phyloP scores from a whole-genome alignment of 257 asterid genomes.

The Nicotiana knightiana region DNA sequence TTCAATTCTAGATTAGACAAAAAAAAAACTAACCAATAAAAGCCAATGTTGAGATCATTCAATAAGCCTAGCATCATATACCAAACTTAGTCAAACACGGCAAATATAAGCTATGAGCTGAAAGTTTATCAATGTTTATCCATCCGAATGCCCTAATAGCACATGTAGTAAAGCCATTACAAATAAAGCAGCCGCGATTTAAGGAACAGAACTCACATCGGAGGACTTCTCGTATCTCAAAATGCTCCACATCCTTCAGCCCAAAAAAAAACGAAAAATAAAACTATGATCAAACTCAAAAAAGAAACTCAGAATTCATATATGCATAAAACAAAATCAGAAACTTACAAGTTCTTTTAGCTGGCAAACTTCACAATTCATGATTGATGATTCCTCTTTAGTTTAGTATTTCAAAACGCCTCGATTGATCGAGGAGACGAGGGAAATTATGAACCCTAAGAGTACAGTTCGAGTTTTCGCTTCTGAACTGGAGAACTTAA shows the following conservation, averaged over 20 bases:
- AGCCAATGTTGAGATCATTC: neutral
- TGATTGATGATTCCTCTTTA: conserved; percentile 11
- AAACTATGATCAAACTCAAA: neutral
- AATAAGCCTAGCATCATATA: neutral
- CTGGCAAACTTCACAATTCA: conserved; percentile 87
- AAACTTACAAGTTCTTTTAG: conserved; percentile 84
- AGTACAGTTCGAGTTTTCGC: neutral
- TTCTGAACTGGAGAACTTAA: neutral
- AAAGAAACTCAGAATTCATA: neutral
- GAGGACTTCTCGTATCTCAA: conserved; percentile 95
- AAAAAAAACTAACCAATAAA: neutral
- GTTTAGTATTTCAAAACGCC: neutral
- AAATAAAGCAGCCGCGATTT: neutral
- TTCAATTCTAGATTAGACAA: neutral
- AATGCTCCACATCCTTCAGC: conserved; percentile 84
- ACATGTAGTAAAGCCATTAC: neutral
- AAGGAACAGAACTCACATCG: conserved; percentile 60
- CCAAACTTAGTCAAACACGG: neutral
- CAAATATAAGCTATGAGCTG: neutral
- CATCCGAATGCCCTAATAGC: neutral
- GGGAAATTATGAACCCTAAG: neutral
- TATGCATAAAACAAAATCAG: neutral
- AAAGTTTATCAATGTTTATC: neutral
- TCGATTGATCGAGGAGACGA: neutral
- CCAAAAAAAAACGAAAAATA: neutral